Conservation (phyloP, 2,329 filamentous ascomycete genomes). For the Talaromyces sp. region DNA sequence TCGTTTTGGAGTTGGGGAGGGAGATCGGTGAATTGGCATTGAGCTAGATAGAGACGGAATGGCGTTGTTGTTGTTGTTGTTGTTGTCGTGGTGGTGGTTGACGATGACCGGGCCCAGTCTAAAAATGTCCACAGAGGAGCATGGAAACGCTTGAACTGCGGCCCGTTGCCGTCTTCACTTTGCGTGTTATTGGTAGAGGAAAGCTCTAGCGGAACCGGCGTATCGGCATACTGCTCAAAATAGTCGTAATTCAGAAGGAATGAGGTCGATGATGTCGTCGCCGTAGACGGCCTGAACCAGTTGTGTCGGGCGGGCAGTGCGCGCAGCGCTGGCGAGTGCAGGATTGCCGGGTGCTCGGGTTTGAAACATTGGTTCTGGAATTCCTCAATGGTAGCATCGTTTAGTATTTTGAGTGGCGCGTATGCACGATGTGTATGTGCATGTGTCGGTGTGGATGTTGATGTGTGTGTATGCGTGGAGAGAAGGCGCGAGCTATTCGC, state of each 20-base stretch:
- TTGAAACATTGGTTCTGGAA: slow-evolving; percentile 54
- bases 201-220: slow-evolving; percentile 57
- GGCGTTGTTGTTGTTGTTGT: neutral
- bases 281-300: slow-evolving; percentile 51
- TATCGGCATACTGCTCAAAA: slow-evolving; percentile 42
- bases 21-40: slow-evolving; percentile 66
- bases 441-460: neutral
- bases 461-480: neutral
- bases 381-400: slow-evolving; percentile 30
- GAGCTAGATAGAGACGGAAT: slow-evolving; percentile 72
- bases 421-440: slow-evolving; percentile 8
- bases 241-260: slow-evolving; percentile 38
- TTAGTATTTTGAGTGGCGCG: slow-evolving; percentile 23
- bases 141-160: slow-evolving; percentile 42
- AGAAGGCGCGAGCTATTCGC: neutral
- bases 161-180: slow-evolving; percentile 2
- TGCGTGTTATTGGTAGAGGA: slow-evolving; percentile 24
- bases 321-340: slow-evolving; percentile 40
- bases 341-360: slow-evolving; percentile 49
- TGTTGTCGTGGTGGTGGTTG: neutral
- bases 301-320: slow-evolving; percentile 50
- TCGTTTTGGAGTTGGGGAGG: slow-evolving; percentile 60
- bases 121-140: slow-evolving; percentile 59
- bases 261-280: slow-evolving; percentile 13
- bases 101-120: slow-evolving; percentile 39